phyloP scores from a whole-genome alignment of 345 rosid species.

The Euphorbia lathyris region DNA sequence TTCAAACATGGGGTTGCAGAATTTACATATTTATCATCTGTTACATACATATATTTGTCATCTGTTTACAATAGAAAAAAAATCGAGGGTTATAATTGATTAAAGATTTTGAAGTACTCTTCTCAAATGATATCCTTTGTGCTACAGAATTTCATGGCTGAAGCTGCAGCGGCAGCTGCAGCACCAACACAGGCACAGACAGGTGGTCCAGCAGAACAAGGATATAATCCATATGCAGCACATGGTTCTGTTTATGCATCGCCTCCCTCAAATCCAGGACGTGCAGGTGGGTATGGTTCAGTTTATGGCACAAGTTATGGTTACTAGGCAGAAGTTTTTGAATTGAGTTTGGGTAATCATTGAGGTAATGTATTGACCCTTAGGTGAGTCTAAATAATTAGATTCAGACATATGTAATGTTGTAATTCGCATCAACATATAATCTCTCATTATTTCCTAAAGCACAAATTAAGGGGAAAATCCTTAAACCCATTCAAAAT shows the following conservation, averaged over 20 bases:
- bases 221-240: conserved; percentile 77
- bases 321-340: conserved; percentile 33
- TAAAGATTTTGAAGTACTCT: conserved; percentile 2
- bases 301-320: conserved; percentile 74
- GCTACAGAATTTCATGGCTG: conserved; percentile 96
- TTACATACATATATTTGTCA: too few relatives aligned
- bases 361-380: background rate
- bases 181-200: conserved; percentile 50
- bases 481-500: too few relatives aligned
- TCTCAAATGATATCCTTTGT: conserved; percentile 11
- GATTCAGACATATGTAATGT: background rate
- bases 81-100: too few relatives aligned
- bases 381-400: background rate
- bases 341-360: background rate
- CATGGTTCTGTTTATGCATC: conserved; percentile 79
- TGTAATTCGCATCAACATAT: conserved; percentile 1
- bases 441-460: too few relatives aligned
- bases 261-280: conserved; percentile 71
- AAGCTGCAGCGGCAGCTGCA: conserved; percentile 67
- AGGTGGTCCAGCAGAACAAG: conserved; percentile 65
- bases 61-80: too few relatives aligned
- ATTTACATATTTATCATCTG: too few relatives aligned
- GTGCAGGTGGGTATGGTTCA: conserved; percentile 57
- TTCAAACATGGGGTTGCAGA: too few relatives aligned
- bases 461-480: too few relatives aligned